These are phyloP conservation scores for Carex kokanica DNA, from an alignment of 176 grass and related monocot genomes.

Conservation along the genomic window DNA sequence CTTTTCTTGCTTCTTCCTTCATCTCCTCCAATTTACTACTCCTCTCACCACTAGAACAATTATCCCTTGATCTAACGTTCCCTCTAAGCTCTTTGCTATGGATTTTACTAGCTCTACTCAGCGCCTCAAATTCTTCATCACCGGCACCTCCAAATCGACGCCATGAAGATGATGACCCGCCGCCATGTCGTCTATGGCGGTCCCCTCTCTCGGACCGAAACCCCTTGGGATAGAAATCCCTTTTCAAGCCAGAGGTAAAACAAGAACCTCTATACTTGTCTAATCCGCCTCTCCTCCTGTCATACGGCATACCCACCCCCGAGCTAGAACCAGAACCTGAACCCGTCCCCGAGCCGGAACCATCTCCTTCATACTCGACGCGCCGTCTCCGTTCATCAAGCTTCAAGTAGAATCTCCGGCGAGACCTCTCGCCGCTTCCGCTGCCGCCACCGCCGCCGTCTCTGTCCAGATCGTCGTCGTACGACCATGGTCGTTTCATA, in stretches of 20 bases:
- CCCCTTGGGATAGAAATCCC: constrained; percentile 73
- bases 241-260: constrained; percentile 48
- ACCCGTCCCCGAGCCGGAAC: constrained; percentile 53
- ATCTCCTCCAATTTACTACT: constrained; percentile 34
- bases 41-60: constrained; percentile 28
- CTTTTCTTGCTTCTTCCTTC: constrained; percentile 40
- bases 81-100: background rate
- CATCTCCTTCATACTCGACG: constrained; percentile 39
- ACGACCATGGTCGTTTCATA: constrained; percentile 89
- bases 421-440: constrained; percentile 2
- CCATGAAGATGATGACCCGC: constrained; percentile 27
- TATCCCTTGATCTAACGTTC: constrained; percentile 7
- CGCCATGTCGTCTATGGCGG: constrained; percentile 48
- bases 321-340: constrained; percentile 53
- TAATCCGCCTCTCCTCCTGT: constrained; percentile 35
- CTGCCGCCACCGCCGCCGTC: constrained; percentile 23
- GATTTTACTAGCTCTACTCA: constrained; percentile 2
- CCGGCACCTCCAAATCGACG: constrained; percentile 27
- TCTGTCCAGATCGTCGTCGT: constrained; percentile 56
- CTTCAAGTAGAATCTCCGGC: constrained; percentile 26
- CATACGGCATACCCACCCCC: constrained; percentile 43
- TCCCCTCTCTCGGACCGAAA: constrained; percentile 76
- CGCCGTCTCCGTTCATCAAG: constrained; percentile 20
- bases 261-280: constrained; percentile 43
- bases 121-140: constrained; percentile 8